Percentiles rank a stretch among this genome's conserved stretches.
Evolutionary conservation across 805 yeast genomes (phyloP).

Genomic region (Priceomyces haplophilus): DNA sequence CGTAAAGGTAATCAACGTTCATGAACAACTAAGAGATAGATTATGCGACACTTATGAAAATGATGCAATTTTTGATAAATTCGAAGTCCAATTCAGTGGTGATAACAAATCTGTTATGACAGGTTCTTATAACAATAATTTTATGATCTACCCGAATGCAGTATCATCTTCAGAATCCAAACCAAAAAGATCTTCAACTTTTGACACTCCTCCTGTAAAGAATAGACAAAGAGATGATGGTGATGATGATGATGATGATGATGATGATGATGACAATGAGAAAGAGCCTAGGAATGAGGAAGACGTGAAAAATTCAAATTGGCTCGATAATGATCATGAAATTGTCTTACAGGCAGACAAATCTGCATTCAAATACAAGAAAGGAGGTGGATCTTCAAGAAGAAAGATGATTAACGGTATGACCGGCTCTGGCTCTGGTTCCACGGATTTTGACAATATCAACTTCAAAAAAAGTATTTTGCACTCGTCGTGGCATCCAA

Average conservation of each 20-base stretch:
- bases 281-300: conserved; percentile 23
- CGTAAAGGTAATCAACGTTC: conserved; percentile 88
- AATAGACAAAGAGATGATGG: conserved; percentile 15
- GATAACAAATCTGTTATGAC: conserved; percentile 92
- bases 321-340: conserved; percentile 43
- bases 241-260: conserved; percentile 26
- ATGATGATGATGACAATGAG: conserved; percentile 23
- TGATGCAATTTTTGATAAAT: conserved; percentile 97
- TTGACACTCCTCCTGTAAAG: conserved; percentile 10
- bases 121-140: conserved; percentile 95
- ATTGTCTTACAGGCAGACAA: conserved; percentile 96
- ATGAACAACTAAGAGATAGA: conserved; percentile 89
- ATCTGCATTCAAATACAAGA: conserved; percentile 86
- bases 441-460: conserved; percentile 71
- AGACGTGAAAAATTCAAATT: conserved; percentile 4
- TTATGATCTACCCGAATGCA: conserved; percentile 92
- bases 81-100: conserved; percentile 93
- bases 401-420: conserved; percentile 50
- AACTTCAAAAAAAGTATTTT: conserved; percentile 93
- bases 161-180: conserved; percentile 27
- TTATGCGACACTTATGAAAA: conserved; percentile 97
- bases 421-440: conserved; percentile 50
- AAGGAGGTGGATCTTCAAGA: conserved; percentile 42
- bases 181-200: conserved; percentile 12
- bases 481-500: conserved; percentile 98